Evolutionary conservation across 2,329 filamentous ascomycete species (phyloP), one percentile per base, ranked within the genome.

Genomic region (Aspergillus hortae): DNA sequence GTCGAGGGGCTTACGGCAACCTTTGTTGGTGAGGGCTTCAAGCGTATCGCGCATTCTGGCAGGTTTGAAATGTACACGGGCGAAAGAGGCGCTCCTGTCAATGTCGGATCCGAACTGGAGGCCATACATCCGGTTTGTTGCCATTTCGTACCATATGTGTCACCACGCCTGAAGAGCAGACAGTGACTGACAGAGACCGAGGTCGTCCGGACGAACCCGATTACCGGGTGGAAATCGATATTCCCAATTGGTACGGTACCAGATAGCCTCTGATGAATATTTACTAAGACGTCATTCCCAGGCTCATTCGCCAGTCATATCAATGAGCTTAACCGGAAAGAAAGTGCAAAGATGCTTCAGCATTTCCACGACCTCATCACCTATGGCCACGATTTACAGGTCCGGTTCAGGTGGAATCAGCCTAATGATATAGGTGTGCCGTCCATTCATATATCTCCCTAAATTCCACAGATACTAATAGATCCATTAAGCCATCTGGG

Each of bases 211-310:
- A 85, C 83, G 3, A 85, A 86, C 56, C 83, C 83, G 0, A 82
- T 86, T 1, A 86, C 82, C 0, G 82, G 82, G 0, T 86, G 83
- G 82, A 84, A 84, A 67, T 77, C 73, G 52, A 70, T 84, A 12
- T 83, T 73, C 50, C 72, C 69, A 6, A 65, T 79, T 23, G 56
- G 55, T 57, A 48, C n/a, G 30, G 7, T 10, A 11, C 32, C 21
- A 11, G 21, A 21, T 47, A 17, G 1, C 40, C 15, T 17, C 6
- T 11, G 1, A 15, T 6, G 35, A 38, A 38, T 1, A 3, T n/a
- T 11, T 38, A 17, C 40, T 42, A 42, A 23, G 11, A 12, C 2
- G 17, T 19, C 12, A 3, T 2, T 17, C 2, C 15, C 19, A 32
- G 77, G 77, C 0, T 65, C 68, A 19, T 72, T 75, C 45, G 64